These are phyloP conservation scores for Candida palmyrensis DNA, from an alignment of 805 yeast genomes.

Conservation along the genomic window DNA sequence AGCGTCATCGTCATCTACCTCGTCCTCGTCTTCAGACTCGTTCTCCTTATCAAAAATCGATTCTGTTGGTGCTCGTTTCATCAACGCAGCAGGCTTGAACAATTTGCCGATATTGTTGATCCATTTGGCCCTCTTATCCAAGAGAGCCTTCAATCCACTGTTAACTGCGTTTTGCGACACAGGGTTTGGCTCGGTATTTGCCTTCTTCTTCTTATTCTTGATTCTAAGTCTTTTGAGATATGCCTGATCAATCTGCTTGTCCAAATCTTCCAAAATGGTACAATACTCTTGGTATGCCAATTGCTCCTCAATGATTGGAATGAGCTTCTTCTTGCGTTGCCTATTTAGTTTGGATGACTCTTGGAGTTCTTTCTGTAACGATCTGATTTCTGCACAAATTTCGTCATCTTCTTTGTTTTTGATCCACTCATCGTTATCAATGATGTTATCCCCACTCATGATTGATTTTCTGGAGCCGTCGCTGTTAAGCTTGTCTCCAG, in stretches of 20 bases:
- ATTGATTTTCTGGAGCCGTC: neutral
- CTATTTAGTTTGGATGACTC: conserved; percentile 59
- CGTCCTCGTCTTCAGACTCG: conserved; percentile 28
- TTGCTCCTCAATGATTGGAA: conserved; percentile 78
- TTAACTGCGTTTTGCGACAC: conserved; percentile 48
- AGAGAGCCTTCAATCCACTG: conserved; percentile 68
- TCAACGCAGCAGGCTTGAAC: conserved; percentile 59
- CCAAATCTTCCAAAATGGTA: conserved; percentile 86
- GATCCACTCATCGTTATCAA: conserved; percentile 68
- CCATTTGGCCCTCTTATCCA: conserved; percentile 90
- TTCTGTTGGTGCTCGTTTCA: conserved; percentile 71
- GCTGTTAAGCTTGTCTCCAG: conserved; percentile 8
- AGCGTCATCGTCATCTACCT: conserved; percentile 25
- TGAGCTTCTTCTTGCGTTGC: conserved; percentile 56
- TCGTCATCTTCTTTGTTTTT: conserved; percentile 89
- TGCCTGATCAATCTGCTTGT: conserved; percentile 95
- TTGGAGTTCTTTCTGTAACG: conserved; percentile 62
- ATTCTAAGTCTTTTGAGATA: conserved; percentile 78
- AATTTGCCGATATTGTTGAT: conserved; percentile 83
- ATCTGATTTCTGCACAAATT: conserved; percentile 76
- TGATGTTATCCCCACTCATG: conserved; percentile 18
- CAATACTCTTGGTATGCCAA: conserved; percentile 93
- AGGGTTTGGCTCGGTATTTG: conserved; percentile 25
- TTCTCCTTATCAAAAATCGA: conserved; percentile 46
- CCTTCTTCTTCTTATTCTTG: conserved; percentile 61